Evolutionary conservation across 352 stramenopile genomes (phyloP).

Genomic region (Phytopythium mirpurense): DNA sequence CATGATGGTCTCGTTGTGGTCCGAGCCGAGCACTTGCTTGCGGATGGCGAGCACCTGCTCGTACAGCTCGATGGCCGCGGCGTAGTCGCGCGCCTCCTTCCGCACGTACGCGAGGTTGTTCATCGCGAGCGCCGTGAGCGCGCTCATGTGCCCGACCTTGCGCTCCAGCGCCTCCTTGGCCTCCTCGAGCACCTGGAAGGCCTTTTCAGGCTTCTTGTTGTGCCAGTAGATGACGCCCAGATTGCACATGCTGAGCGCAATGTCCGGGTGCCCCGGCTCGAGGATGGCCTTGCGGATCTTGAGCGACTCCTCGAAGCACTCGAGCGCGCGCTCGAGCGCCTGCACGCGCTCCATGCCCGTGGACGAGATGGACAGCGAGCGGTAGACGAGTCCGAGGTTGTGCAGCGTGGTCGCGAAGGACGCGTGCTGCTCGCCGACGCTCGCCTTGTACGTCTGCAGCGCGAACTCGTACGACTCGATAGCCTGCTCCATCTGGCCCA

Average conservation of each 20-base stretch:
- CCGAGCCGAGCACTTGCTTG: conserved; percentile 45
- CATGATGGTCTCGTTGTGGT: conserved; percentile 83
- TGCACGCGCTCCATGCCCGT: conserved; percentile 66
- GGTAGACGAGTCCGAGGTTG: conserved; percentile 77
- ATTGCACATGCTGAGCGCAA: conserved; percentile 79
- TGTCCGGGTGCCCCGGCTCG: conserved; percentile 69
- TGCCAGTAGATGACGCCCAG: conserved; percentile 78
- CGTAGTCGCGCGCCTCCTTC: conserved; percentile 71
- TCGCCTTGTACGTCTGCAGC: conserved; percentile 75
- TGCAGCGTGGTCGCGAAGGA: conserved; percentile 82
- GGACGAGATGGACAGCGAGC: conserved; percentile 44
- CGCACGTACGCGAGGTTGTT: conserved; percentile 81
- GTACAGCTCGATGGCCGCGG: conserved; percentile 63
- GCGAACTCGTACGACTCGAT: conserved; percentile 80
- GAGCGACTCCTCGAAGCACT: conserved; percentile 77
- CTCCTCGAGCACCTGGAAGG: conserved; percentile 52
- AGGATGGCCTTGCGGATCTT: conserved; percentile 69
- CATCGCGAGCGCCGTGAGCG: conserved; percentile 70
- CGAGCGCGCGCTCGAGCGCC: conserved; percentile 55
- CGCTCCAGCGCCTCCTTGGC: conserved; percentile 53
- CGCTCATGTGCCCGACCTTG: conserved; percentile 48
- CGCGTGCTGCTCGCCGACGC: conserved; percentile 73
- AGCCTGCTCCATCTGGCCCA: conserved; percentile 67
- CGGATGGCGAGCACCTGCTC: conserved; percentile 60
- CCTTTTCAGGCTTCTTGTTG: conserved; percentile 72